phyloP scores from a whole-genome alignment of 2,329 filamentous ascomycete genomes.

The Leptosphaerulina australis region DNA sequence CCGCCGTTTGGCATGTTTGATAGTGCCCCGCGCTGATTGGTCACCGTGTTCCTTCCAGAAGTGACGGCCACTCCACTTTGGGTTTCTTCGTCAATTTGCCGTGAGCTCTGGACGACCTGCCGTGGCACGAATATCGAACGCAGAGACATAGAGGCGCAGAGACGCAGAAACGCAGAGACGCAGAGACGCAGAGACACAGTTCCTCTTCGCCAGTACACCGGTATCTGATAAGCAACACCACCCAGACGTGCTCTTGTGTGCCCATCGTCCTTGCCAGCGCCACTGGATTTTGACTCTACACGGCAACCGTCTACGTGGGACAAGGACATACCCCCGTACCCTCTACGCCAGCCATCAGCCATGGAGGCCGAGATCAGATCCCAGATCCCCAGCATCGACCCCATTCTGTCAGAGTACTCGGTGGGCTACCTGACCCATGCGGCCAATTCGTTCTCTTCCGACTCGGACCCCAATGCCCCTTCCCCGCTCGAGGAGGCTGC shows the following conservation, averaged over 20 bases:
- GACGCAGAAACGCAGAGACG: constrained; percentile 32
- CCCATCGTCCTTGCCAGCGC: constrained; percentile 29
- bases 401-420: constrained; percentile 87
- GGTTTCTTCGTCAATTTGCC: constrained; percentile 30
- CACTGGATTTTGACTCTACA: constrained; percentile 22
- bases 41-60: constrained; percentile 24
- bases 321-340: constrained; percentile 21
- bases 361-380: constrained; percentile 91
- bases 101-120: constrained; percentile 24
- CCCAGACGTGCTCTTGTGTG: constrained; percentile 24
- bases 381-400: constrained; percentile 85
- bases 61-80: constrained; percentile 26
- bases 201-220: constrained; percentile 26
- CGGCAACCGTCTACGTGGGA: constrained; percentile 25
- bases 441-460: constrained; percentile 78
- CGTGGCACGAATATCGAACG: constrained; percentile 28
- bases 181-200: constrained; percentile 28
- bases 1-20: constrained; percentile 16
- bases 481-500: constrained; percentile 87
- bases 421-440: constrained; percentile 94
- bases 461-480: constrained; percentile 69
- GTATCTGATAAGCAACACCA: constrained; percentile 11
- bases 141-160: constrained; percentile 31
- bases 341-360: constrained; percentile 31
- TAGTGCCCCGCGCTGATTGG: constrained; percentile 28